Base-by-base conservation (phyloP, 345 rosid species). In the Odontarrhena argentea region DNA sequence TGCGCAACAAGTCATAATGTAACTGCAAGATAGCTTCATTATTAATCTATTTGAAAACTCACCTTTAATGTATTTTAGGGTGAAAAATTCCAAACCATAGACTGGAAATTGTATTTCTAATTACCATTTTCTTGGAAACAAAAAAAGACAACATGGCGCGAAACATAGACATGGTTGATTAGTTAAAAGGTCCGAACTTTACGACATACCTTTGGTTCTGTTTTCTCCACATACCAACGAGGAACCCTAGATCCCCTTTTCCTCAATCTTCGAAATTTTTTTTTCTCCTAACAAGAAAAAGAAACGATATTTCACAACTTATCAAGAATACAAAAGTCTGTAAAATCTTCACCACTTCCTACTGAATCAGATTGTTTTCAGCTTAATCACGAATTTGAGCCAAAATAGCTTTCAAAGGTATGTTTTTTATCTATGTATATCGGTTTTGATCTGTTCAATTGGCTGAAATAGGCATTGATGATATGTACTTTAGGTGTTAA, bases 121-220 rank as follows among this genome's bases (percentile, higher is more conserved):
- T 32, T 32, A 32, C 3, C 6, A 2, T 32, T 32, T 28, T 28
- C 5, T 4, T 28, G 5, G 32, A 28, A 26, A 43, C 32, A 8
- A 48, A 38, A 45, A 65, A 30, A 66, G 38, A 18, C 25, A 41
- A 72, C 66, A 67, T 68, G 84, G 86, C 84, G 84, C 77, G 74
- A 80, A 81, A 74, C 67, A 46, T 55, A 67, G 74, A 30, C 60
- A 63, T 44, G 28, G 83, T 50, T 81, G 75, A 79, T 55, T 68
- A 63, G 30, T 47, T 32, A 43, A 68, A 63, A 76, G 63, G 18
- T 60, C 83, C 84, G 78, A 67, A 78, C 64, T 67, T 61, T 26
- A 48, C 79, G 84, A 74, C 34, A 54, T 7, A 71, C 85, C 85
- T 64, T 75, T 55, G 68, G 49, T 74, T 68, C 60, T 46, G 53